Percentiles rank a stretch among this genome's conserved stretches.
phyloP scores from a whole-genome alignment of 148 eudicot genomes.

The Nyssa sinensis region DNA sequence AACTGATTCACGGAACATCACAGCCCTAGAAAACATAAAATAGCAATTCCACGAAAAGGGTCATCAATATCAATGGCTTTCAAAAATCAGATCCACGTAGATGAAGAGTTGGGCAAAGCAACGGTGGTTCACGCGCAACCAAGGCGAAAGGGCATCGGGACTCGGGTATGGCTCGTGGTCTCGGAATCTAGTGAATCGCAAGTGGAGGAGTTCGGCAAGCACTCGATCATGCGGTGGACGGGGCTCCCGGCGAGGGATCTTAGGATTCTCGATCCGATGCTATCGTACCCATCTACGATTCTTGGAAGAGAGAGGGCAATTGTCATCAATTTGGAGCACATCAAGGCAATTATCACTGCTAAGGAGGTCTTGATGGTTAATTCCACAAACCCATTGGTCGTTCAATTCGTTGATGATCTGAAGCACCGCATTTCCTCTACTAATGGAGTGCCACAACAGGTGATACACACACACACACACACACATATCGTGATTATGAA shows the following conservation, averaged over 20 bases:
- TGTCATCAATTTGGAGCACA: slow-evolving; percentile 59
- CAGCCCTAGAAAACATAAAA: not conserved
- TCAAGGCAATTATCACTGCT: slow-evolving; percentile 57
- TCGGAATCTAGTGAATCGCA: slow-evolving; percentile 35
- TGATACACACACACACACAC: no score
- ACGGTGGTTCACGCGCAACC: slow-evolving; percentile 16
- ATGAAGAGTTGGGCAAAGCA: slow-evolving; percentile 15
- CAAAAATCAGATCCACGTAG: slow-evolving; percentile 11
- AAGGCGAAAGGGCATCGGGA: slow-evolving; percentile 38
- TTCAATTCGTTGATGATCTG: slow-evolving; percentile 42
- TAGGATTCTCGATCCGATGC: slow-evolving; percentile 43
- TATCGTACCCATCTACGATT: slow-evolving; percentile 55
- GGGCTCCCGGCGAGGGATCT: slow-evolving; percentile 62
- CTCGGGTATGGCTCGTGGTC: slow-evolving; percentile 39
- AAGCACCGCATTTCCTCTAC: slow-evolving; percentile 26
- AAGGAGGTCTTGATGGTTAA: slow-evolving; percentile 46
- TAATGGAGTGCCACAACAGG: slow-evolving; percentile 2
- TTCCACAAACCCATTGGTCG: slow-evolving; percentile 42
- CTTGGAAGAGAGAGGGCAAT: slow-evolving; percentile 62
- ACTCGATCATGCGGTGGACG: slow-evolving; percentile 55
- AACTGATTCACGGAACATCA: not conserved
- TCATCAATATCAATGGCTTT: slow-evolving; percentile 8
- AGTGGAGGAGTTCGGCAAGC: slow-evolving; percentile 40
- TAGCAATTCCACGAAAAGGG: no score
- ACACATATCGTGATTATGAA: no score